A percentile compares a stretch with the other conserved stretches of the same genome.
Evolutionary conservation across 352 stramenopile species (phyloP).

Genomic region (Phytopythium vexans): DNA sequence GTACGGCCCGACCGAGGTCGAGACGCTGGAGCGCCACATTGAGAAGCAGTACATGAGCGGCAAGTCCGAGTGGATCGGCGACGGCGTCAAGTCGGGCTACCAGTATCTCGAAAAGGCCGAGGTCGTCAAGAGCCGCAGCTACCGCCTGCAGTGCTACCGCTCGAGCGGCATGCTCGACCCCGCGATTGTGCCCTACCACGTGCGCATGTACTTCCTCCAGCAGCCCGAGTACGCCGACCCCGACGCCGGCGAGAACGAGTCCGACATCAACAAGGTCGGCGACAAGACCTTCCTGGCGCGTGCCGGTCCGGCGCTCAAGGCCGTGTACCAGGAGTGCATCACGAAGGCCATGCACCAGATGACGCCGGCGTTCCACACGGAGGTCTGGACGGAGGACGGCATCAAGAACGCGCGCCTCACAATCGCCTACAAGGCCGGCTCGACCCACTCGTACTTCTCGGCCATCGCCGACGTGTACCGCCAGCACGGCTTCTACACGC

Average conservation of each 20-base stretch:
- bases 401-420: constrained; percentile 78
- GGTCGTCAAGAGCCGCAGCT: constrained; percentile 50
- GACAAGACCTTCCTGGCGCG: constrained; percentile 78
- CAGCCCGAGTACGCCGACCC: constrained; percentile 64
- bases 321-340: constrained; percentile 81
- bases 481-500: constrained; percentile 77
- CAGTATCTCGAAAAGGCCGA: constrained; percentile 67
- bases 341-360: constrained; percentile 67
- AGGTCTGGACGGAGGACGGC: constrained; percentile 73
- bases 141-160: constrained; percentile 86
- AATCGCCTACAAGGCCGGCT: constrained; percentile 71
- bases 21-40: constrained; percentile 66
- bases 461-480: constrained; percentile 85
- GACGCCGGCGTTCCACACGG: constrained; percentile 78
- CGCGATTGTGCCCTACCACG: constrained; percentile 67
- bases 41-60: constrained; percentile 80
- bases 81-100: constrained; percentile 78
- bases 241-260: constrained; percentile 52
- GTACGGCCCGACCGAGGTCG: constrained; percentile 57
- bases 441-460: constrained; percentile 86
- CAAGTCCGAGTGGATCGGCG: constrained; percentile 64
- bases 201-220: constrained; percentile 85
- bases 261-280: constrained; percentile 70
- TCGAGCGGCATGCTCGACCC: constrained; percentile 76
- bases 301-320: constrained; percentile 58